phyloP scores from a whole-genome alignment of 208 protist genomes.

The Leishmania gerbilli region DNA sequence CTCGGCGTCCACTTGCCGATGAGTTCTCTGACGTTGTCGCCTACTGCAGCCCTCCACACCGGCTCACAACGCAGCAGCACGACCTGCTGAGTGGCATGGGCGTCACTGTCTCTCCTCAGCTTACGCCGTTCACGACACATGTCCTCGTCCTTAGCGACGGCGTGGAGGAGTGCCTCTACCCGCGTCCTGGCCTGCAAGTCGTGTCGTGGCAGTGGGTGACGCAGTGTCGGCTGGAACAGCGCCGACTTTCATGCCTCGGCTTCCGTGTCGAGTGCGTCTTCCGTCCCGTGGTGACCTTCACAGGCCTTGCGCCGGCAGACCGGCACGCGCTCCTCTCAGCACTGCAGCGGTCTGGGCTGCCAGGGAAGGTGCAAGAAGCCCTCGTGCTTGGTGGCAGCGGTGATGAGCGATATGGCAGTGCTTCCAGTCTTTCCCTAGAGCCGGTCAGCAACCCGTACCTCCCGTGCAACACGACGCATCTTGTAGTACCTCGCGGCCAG shows the following conservation, averaged over 20 bases:
- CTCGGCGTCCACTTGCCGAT: constrained; percentile 13
- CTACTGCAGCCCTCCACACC: constrained; percentile 23
- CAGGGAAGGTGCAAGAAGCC: constrained; percentile 43
- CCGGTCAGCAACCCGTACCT: neutral
- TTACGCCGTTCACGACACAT: constrained; percentile 54
- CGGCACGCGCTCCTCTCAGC: constrained; percentile 30
- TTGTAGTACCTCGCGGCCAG: constrained; percentile 33
- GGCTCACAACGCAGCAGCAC: constrained; percentile 14
- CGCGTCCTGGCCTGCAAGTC: constrained; percentile 57
- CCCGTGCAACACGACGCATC: constrained; percentile 53
- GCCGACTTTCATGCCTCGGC: constrained; percentile 32
- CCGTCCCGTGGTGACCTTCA: constrained; percentile 55
- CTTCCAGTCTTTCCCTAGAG: neutral
- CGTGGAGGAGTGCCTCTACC: constrained; percentile 43
- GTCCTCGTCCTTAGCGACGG: constrained; percentile 34
- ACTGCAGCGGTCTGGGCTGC: constrained; percentile 30
- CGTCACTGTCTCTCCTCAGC: constrained; percentile 12
- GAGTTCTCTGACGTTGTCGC: constrained; percentile 45
- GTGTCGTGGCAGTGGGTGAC: constrained; percentile 60
- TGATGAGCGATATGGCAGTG: neutral
- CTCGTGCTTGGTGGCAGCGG: constrained; percentile 32
- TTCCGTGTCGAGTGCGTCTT: constrained; percentile 44
- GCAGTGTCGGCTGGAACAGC: constrained; percentile 38
- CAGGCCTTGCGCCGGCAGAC: constrained; percentile 36
- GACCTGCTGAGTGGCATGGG: constrained; percentile 27